phyloP scores from a whole-genome alignment of 2,329 filamentous ascomycete species.

The Colletotrichum orbiculare region DNA sequence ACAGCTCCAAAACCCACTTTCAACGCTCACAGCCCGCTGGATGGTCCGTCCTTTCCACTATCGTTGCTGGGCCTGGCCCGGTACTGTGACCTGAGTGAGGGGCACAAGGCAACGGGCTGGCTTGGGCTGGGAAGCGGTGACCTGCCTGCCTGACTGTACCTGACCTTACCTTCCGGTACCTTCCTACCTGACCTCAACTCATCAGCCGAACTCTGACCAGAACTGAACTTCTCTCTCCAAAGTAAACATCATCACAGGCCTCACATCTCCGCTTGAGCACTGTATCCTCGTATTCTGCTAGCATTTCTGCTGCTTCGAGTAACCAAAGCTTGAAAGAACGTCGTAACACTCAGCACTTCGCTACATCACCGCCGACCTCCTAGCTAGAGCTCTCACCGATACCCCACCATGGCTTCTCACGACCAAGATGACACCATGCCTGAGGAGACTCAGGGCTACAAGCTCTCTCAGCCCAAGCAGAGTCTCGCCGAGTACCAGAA shows the following conservation, averaged over 20 bases:
- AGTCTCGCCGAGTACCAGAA: conserved; percentile 93
- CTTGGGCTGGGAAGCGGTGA: conserved; percentile 25
- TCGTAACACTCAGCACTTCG: background rate
- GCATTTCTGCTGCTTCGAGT: no score
- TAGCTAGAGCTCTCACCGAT: conserved; percentile 14
- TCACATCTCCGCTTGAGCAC: conserved; percentile 13
- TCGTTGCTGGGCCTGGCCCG: conserved; percentile 11
- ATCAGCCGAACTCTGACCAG: conserved; percentile 15
- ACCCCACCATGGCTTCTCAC: conserved; percentile 71
- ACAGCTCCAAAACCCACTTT: conserved; percentile 14
- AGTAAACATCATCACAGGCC: conserved; percentile 30
- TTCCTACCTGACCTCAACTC: conserved; percentile 10
- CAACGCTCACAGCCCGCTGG: conserved; percentile 16
- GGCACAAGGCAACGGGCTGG: conserved; percentile 7
- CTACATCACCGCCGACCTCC: background rate
- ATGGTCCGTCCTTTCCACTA: conserved; percentile 10
- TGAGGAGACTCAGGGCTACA: conserved; percentile 94
- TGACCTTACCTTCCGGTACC: conserved; percentile 1
- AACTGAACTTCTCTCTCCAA: conserved; percentile 25
- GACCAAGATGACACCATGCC: conserved; percentile 82
- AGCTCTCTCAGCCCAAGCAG: conserved; percentile 96
- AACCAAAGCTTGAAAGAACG: background rate
- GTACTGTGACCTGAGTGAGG: conserved; percentile 19
- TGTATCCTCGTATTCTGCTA: conserved; percentile 11
- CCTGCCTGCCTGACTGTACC: conserved; percentile 15